phyloP scores from a whole-genome alignment of 176 grass and related monocot genomes.

The Leersia perrieri region DNA sequence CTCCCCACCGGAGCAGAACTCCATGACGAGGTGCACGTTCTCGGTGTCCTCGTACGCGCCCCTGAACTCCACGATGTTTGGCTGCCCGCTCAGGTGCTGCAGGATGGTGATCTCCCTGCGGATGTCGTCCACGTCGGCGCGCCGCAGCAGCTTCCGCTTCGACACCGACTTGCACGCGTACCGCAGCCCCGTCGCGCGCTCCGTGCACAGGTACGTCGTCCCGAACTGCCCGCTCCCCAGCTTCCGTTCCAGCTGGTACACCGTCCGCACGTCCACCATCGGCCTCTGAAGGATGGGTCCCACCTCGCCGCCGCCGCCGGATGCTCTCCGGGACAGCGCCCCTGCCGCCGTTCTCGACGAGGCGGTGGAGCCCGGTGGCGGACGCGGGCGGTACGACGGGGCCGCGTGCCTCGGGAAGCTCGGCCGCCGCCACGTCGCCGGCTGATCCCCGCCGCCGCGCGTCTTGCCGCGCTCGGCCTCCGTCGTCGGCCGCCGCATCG shows the following conservation, averaged over 20 bases:
- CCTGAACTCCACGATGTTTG: slow-evolving; percentile 87
- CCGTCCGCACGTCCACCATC: slow-evolving; percentile 49
- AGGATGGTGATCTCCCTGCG: slow-evolving; percentile 86
- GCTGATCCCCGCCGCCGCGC: neutral
- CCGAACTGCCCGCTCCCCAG: slow-evolving; percentile 82
- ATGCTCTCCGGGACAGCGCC: neutral
- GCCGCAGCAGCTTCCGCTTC: slow-evolving; percentile 77
- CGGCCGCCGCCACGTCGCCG: neutral
- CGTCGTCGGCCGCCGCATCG: neutral
- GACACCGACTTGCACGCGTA: slow-evolving; percentile 93
- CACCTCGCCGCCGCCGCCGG: neutral
- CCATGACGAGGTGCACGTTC: slow-evolving; percentile 78
- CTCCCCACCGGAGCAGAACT: slow-evolving; percentile 86
- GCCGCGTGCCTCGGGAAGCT: neutral
- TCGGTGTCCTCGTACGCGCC: slow-evolving; percentile 73
- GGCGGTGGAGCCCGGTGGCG: neutral
- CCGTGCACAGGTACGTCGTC: slow-evolving; percentile 82
- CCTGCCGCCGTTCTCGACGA: neutral
- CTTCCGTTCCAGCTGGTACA: slow-evolving; percentile 62
- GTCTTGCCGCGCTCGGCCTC: neutral
- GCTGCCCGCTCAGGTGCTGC: slow-evolving; percentile 87
- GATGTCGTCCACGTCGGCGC: slow-evolving; percentile 65
- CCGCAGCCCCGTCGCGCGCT: slow-evolving; percentile 39
- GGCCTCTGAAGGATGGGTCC: slow-evolving; percentile 49
- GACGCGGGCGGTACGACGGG: neutral